Conservation (phyloP, 2,329 filamentous ascomycete genomes). For the Cercospora janseana region DNA sequence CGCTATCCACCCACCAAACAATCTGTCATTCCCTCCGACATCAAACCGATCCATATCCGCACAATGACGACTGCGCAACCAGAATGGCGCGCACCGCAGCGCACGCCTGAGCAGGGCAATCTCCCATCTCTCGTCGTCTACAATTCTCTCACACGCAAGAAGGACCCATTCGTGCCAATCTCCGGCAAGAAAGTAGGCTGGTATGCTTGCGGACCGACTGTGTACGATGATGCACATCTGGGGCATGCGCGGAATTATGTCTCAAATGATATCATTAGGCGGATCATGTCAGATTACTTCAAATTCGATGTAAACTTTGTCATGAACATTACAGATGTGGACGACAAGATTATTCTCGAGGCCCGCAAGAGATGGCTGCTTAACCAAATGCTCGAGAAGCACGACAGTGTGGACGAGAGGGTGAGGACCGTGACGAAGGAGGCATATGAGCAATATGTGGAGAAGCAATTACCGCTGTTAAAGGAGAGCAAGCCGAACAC, state of each 20-base stretch:
- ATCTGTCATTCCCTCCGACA: neutral
- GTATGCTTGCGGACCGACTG: constrained; percentile 86
- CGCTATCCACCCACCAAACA: neutral
- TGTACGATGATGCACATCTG: constrained; percentile 75
- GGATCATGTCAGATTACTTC: constrained; percentile 81
- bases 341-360: constrained; percentile 61
- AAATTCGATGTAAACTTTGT: constrained; percentile 80
- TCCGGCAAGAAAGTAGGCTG: constrained; percentile 69
- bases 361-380: constrained; percentile 78
- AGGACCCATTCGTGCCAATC: constrained; percentile 71
- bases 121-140: constrained; percentile 67
- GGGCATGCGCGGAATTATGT: constrained; percentile 90
- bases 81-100: constrained; percentile 38
- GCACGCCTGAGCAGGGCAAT: constrained; percentile 30
- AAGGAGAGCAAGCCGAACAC: constrained; percentile 46
- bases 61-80: constrained; percentile 27
- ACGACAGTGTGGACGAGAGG: constrained; percentile 46
- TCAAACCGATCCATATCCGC: neutral
- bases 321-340: constrained; percentile 87
- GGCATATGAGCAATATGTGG: constrained; percentile 58
- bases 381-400: constrained; percentile 60
- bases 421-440: constrained; percentile 51
- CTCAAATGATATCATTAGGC: constrained; percentile 80
- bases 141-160: constrained; percentile 74
- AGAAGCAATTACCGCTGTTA: constrained; percentile 65